Evolutionary conservation across 116 monocot species (phyloP).

Genomic region (Zostera marina): DNA sequence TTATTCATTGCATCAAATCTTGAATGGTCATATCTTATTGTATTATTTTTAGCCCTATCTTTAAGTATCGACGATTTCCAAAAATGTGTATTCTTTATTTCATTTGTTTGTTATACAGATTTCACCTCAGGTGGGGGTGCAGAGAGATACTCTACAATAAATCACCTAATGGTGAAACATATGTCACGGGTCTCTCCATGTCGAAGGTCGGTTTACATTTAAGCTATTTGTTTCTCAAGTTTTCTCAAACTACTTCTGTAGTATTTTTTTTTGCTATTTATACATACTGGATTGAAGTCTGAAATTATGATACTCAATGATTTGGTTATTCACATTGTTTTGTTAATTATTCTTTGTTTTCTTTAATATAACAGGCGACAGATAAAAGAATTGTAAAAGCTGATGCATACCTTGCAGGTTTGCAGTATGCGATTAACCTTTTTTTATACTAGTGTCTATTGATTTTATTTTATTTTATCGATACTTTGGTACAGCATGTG

Average conservation of each 20-base stretch:
- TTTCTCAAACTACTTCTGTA: background rate
- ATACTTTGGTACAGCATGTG: constrained; percentile 44
- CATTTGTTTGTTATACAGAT: constrained; percentile 26
- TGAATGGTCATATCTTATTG: no score
- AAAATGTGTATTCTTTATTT: background rate
- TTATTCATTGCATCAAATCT: no score
- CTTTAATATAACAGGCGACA: constrained; percentile 46
- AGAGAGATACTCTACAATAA: constrained; percentile 73
- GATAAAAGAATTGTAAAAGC: constrained; percentile 69
- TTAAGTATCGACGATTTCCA: background rate
- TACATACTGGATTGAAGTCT: no score
- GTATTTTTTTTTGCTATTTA: background rate
- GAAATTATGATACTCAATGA: no score
- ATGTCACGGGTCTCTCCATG: constrained; percentile 67
- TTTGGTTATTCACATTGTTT: background rate
- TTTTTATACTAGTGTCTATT: background rate
- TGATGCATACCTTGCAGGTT: constrained; percentile 97
- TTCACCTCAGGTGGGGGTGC: constrained; percentile 96
- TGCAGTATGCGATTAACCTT: constrained; percentile 6
- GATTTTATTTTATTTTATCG: constrained; percentile 1
- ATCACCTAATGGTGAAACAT: constrained; percentile 43
- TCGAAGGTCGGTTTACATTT: constrained; percentile 46
- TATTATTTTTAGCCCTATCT: background rate
- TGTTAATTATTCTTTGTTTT: background rate
- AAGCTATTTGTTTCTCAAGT: background rate